Percentiles rank a stretch among this genome's conserved stretches.
phyloP scores from a whole-genome alignment of 1,284 basidiomycete genomes.

The Cerrena zonata region DNA sequence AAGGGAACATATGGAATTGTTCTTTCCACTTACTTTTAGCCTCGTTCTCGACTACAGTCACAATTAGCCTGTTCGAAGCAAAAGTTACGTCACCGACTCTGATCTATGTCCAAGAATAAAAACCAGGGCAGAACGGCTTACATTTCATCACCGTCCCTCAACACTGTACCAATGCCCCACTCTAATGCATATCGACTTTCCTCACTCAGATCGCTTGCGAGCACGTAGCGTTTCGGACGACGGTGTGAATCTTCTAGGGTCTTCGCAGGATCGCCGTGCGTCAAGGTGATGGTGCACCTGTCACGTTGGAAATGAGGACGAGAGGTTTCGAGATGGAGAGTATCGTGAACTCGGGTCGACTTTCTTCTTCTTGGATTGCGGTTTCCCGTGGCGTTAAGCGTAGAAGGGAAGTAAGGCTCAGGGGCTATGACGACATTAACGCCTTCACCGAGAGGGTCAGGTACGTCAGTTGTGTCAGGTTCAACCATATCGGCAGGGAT shows the following conservation, averaged over 20 bases:
- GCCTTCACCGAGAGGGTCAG: slow-evolving; percentile 78
- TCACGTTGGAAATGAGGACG: slow-evolving; percentile 86
- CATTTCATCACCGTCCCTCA: slow-evolving; percentile 92
- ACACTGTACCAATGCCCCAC: slow-evolving; percentile 94
- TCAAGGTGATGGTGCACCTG: slow-evolving; percentile 84
- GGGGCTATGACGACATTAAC: slow-evolving; percentile 84
- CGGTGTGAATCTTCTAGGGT: slow-evolving; percentile 49
- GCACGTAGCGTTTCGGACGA: slow-evolving; percentile 71
- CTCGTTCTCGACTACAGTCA: slow-evolving; percentile 91
- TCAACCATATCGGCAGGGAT: slow-evolving; percentile 40
- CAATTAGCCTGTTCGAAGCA: slow-evolving; percentile 50
- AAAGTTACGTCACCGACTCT: not conserved
- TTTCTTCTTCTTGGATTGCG: slow-evolving; percentile 55
- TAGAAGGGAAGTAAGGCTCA: slow-evolving; percentile 73
- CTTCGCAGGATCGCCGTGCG: slow-evolving; percentile 72
- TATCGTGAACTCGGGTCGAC: slow-evolving; percentile 52
- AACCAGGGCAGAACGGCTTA: slow-evolving; percentile 23
- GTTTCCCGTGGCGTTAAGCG: slow-evolving; percentile 42
- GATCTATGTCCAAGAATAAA: slow-evolving; percentile 6
- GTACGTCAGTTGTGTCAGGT: slow-evolving; percentile 43
- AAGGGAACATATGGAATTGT: not conserved
- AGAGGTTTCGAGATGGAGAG: slow-evolving; percentile 58
- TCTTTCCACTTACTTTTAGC: slow-evolving; percentile 60
- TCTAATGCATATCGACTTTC: slow-evolving; percentile 89
- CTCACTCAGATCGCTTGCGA: slow-evolving; percentile 90